These are phyloP conservation scores for Mycena filopes DNA, from an alignment of 768 basidiomycete genomes.

Conservation along the genomic window DNA sequence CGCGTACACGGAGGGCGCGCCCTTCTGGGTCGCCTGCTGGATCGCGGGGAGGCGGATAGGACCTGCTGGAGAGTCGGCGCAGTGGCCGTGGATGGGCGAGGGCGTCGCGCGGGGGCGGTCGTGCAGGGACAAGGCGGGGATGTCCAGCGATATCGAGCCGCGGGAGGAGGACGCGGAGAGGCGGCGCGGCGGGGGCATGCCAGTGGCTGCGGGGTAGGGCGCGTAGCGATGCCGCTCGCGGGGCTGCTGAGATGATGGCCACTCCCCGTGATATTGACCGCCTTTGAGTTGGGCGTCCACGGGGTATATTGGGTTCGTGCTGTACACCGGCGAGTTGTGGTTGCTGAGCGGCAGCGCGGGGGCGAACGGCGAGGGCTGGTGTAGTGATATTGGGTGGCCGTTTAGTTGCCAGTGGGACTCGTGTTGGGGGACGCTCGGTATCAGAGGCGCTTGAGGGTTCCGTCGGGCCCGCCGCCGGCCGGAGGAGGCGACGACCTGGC, in stretches of 20 bases:
- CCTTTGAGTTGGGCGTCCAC: neutral
- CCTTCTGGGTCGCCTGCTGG: slow-evolving; percentile 42
- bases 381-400: neutral
- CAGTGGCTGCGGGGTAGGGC: slow-evolving; percentile 54
- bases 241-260: neutral
- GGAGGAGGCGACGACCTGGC: slow-evolving; percentile 77
- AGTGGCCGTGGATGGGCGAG: slow-evolving; percentile 49
- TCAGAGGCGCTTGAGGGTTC: slow-evolving; percentile 52
- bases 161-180: slow-evolving; percentile 36
- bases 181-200: slow-evolving; percentile 1
- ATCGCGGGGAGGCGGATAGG: slow-evolving; percentile 31
- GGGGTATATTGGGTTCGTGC: slow-evolving; percentile 33
- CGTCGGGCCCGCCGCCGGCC: slow-evolving; percentile 72
- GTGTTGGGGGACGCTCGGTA: slow-evolving; percentile 32
- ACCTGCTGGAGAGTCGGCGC: no score
- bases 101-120: slow-evolving; percentile 48
- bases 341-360: slow-evolving; percentile 6
- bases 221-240: slow-evolving; percentile 44
- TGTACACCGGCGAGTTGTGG: slow-evolving; percentile 39
- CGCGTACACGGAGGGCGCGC: slow-evolving; percentile 57
- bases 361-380: slow-evolving; percentile 15
- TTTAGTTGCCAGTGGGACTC: neutral
- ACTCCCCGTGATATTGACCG: no score
- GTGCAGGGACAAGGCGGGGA: slow-evolving; percentile 47
- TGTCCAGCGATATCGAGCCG: slow-evolving; percentile 45